Evolutionary conservation across 495 filamentous ascomycete species (phyloP), one percentile per base, ranked within the genome.

Genomic region (Daldinia loculata): DNA sequence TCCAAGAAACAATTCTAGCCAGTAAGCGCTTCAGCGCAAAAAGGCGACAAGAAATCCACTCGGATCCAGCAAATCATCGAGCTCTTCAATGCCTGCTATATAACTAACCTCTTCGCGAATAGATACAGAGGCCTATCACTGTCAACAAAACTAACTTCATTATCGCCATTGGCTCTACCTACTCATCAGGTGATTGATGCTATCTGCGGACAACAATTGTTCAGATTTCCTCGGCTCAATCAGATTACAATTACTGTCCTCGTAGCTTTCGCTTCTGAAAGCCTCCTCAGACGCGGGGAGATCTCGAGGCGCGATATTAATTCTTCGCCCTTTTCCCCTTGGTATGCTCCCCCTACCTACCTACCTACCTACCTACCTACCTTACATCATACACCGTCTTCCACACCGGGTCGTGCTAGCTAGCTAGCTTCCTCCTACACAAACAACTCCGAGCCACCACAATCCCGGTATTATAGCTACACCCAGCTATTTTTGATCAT

Each of bases 121-220:
- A 74, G 69, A 70, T 55, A 61, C 24, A 63, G 75, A 84, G 75
- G 72, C 83, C 83, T 85, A 85, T 85, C 82, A 84, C 43, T 72
- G 70, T 74, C 77, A 62, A 65, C 63, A 81, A 66, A 76, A 48
- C 70, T 64, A 53, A 58, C 69, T 58, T 80, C 75, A 76, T 65
- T 56, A 38, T 78, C 76, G 75, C 65, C 74, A 85, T 85, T 84
- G 83, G 83, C 74, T 76, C 62, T 76, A 59, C 62, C 69, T 55
- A 64, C 61, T 70, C 65, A 79, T 85, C 83, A 84, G 82, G 82
- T 85, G 83, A 85, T 82, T 80, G 67, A 75, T 66, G 43, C 71
- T 66, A 64, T 71, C 83, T 85, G 83, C 83, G 82, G 83, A 83
- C 68, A 64, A 75, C 78, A 75, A 80, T 81, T 81, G 73, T 73